Evolutionary conservation across 805 yeast species (phyloP).

Genomic region (Lipomyces yamadae): DNA sequence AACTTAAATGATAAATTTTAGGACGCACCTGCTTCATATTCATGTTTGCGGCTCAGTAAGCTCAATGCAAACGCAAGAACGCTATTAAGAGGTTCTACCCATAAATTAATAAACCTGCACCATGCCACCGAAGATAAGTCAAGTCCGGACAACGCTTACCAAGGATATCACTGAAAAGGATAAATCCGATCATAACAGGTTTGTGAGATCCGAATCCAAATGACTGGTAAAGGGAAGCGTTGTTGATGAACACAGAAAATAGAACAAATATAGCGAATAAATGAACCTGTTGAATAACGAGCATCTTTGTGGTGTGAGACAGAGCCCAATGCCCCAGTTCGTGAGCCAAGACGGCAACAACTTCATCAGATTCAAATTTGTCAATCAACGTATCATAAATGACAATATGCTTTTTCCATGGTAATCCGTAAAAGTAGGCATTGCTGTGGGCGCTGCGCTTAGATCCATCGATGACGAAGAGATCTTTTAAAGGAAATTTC

Average conservation of each 20-base stretch:
- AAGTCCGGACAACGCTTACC: constrained; percentile 9
- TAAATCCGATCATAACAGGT: constrained; percentile 82
- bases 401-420: constrained; percentile 96
- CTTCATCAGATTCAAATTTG: constrained; percentile 74
- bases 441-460: constrained; percentile 95
- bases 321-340: constrained; percentile 98
- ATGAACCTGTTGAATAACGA: constrained; percentile 67
- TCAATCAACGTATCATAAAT: constrained; percentile 88
- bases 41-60: constrained; percentile 79
- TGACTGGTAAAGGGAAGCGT: constrained; percentile 73
- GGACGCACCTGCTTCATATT: constrained; percentile 86
- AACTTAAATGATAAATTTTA: neutral
- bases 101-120: neutral
- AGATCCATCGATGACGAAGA: constrained; percentile 95
- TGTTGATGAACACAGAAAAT: constrained; percentile 80
- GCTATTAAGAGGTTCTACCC: constrained; percentile 69
- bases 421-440: constrained; percentile 94
- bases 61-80: constrained; percentile 68
- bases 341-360: constrained; percentile 95
- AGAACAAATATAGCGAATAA: constrained; percentile 67
- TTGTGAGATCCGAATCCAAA: constrained; percentile 72
- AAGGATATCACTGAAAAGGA: constrained; percentile 76
- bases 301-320: constrained; percentile 80
- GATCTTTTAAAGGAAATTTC: constrained; percentile 82
- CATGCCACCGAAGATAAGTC: neutral